phyloP scores from a whole-genome alignment of 2,329 filamentous ascomycete species.

The Ceratocystis colombiana region DNA sequence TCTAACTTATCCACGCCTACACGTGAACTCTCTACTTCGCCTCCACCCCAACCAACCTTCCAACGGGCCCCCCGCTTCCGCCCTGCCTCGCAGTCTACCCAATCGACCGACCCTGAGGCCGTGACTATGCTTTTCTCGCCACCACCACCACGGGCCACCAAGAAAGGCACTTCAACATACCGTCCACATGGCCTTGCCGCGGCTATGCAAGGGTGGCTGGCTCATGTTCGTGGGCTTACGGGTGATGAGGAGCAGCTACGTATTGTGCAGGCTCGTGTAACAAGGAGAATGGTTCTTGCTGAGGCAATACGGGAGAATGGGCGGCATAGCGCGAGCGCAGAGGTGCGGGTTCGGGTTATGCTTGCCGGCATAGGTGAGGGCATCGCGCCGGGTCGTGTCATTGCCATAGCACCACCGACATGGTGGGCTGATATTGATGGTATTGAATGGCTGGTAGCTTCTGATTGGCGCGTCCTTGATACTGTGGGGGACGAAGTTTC shows the following conservation, averaged over 20 bases:
- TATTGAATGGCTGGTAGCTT: constrained; percentile 18
- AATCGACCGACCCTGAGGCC: constrained; percentile 25
- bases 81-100: constrained; percentile 24
- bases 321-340: not conserved
- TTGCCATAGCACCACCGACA: constrained; percentile 11
- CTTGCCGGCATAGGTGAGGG: constrained; percentile 1
- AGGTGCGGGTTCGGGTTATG: not conserved
- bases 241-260: not conserved
- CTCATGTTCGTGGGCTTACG: constrained; percentile 31
- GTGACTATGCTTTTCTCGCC: constrained; percentile 32
- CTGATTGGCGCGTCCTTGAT: constrained; percentile 16
- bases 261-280: not conserved
- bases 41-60: constrained; percentile 34
- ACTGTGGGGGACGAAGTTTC: not conserved
- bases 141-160: not conserved
- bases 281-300: constrained; percentile 8
- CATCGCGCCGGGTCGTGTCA: constrained; percentile 7
- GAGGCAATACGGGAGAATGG: not conserved
- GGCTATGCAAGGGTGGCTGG: constrained; percentile 36
- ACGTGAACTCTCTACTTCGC: constrained; percentile 16
- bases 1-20: too few relatives aligned
- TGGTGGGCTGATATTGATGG: constrained; percentile 16
- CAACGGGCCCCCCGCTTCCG: constrained; percentile 36
- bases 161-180: constrained; percentile 28
- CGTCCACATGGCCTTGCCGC: constrained; percentile 35